A percentile compares a stretch with the other conserved stretches of the same genome.
Evolutionary conservation across 2,329 filamentous ascomycete species (phyloP).

Genomic region (Ascochyta clinopodiicola): DNA sequence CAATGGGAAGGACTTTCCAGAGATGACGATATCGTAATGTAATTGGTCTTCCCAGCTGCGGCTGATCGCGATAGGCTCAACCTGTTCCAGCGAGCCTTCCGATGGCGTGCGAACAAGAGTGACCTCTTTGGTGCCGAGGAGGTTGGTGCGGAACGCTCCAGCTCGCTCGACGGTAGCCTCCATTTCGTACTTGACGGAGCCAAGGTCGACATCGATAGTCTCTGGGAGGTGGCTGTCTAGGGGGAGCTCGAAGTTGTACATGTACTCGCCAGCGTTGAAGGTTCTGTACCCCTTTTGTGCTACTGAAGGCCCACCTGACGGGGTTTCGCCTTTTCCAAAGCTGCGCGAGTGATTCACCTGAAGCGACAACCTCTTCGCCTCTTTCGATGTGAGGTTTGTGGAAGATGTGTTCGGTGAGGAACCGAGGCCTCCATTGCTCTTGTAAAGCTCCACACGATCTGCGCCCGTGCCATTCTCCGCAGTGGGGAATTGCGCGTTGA

Average conservation of each 20-base stretch:
- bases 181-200: conserved; percentile 85
- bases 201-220: conserved; percentile 85
- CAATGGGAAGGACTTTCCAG: conserved; percentile 91
- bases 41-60: conserved; percentile 94
- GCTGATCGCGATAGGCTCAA: conserved; percentile 92
- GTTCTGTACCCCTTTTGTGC: conserved; percentile 84
- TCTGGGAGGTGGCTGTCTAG: conserved; percentile 81
- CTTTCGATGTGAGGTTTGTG: conserved; percentile 55
- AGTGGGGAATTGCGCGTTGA: conserved; percentile 74
- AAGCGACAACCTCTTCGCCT: conserved; percentile 74
- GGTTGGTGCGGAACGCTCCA: conserved; percentile 87
- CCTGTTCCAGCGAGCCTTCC: conserved; percentile 86
- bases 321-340: conserved; percentile 79
- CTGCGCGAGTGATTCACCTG: conserved; percentile 83
- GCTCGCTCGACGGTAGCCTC: conserved; percentile 85
- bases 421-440: conserved; percentile 50
- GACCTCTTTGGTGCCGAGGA: conserved; percentile 82
- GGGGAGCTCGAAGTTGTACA: conserved; percentile 81
- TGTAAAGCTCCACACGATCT: conserved; percentile 66
- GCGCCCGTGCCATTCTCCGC: conserved; percentile 68
- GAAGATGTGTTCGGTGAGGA: conserved; percentile 55
- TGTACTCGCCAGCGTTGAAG: conserved; percentile 77
- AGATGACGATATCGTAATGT: conserved; percentile 95
- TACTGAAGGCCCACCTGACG: conserved; percentile 61
- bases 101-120: conserved; percentile 83